Percentiles rank a stretch among this genome's conserved stretches.
Conservation (phyloP, 2,329 filamentous ascomycete species). For the Trichoderma sp. region DNA sequence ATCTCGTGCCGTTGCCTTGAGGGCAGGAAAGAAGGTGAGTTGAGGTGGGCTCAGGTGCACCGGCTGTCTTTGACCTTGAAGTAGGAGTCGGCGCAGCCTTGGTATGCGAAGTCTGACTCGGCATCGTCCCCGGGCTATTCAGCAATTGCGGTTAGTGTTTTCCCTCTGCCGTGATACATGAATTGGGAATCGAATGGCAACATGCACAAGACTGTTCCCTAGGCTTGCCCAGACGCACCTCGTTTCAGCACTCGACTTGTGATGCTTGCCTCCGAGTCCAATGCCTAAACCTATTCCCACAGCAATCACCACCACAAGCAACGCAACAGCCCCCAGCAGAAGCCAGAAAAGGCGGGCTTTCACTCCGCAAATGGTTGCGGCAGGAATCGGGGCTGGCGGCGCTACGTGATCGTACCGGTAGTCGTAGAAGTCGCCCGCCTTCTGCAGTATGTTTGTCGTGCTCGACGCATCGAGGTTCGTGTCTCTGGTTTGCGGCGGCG, state of each 20-base stretch:
- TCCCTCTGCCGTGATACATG: no score
- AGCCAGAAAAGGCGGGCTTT: slow-evolving; percentile 44
- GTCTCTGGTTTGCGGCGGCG: slow-evolving; percentile 24
- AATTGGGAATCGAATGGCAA: neutral
- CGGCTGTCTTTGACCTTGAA: slow-evolving; percentile 27
- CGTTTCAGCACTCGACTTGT: slow-evolving; percentile 24
- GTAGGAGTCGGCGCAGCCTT: slow-evolving; percentile 29
- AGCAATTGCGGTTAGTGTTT: neutral
- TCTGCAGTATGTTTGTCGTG: slow-evolving; percentile 20
- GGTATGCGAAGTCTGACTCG: neutral
- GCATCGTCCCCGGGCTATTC: neutral
- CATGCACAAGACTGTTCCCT: neutral
- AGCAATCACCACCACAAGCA: slow-evolving; percentile 46
- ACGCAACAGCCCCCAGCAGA: slow-evolving; percentile 33
- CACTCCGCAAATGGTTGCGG: slow-evolving; percentile 34
- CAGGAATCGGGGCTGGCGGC: slow-evolving; percentile 12
- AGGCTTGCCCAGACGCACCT: neutral
- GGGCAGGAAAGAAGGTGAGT: slow-evolving; percentile 44
- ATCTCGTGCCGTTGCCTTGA: slow-evolving; percentile 49
- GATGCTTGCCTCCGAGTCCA: neutral
- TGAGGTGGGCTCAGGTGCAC: slow-evolving; percentile 32
- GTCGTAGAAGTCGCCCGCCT: slow-evolving; percentile 31
- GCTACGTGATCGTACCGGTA: slow-evolving; percentile 35
- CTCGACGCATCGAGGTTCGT: slow-evolving; percentile 25
- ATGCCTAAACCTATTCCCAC: slow-evolving; percentile 41